Conservation (phyloP, 768 basidiomycete species). For the Hygrophorus pudorinus region DNA sequence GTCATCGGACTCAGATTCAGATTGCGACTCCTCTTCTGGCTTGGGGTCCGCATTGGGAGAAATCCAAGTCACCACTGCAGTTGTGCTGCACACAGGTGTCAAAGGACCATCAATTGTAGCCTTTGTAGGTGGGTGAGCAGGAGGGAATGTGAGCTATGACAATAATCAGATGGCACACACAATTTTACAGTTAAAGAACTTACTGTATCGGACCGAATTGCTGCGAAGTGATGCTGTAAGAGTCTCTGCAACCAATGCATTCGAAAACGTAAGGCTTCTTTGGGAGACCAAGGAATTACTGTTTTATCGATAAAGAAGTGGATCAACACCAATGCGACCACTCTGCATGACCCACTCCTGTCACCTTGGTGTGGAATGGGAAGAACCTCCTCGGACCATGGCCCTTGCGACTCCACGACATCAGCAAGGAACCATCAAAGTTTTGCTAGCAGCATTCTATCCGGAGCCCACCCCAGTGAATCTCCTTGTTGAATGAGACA, state of each 20-base stretch:
- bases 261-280: not conserved
- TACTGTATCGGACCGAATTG: not conserved
- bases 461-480: constrained; percentile 7
- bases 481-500: constrained; percentile 10
- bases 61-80: too few relatives aligned
- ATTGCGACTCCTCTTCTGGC: not conserved
- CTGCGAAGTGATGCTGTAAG: not conserved
- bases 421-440: constrained; percentile 11
- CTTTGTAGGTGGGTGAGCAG: too few relatives aligned
- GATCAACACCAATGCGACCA: constrained; percentile 7
- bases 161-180: too few relatives aligned
- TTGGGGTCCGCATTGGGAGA: not conserved
- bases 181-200: too few relatives aligned
- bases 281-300: constrained; percentile 2
- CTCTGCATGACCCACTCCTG: constrained; percentile 13
- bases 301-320: constrained; percentile 11
- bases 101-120: too few relatives aligned
- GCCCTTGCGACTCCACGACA: not conserved
- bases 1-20: not conserved
- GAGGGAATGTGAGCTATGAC: too few relatives aligned
- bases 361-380: constrained; percentile 8
- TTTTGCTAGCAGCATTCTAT: not conserved
- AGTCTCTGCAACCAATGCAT: not conserved
- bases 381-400: not conserved
- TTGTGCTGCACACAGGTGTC: too few relatives aligned